Conservation (phyloP, 2,329 filamentous ascomycete species). For the Alternaria consortialis region DNA sequence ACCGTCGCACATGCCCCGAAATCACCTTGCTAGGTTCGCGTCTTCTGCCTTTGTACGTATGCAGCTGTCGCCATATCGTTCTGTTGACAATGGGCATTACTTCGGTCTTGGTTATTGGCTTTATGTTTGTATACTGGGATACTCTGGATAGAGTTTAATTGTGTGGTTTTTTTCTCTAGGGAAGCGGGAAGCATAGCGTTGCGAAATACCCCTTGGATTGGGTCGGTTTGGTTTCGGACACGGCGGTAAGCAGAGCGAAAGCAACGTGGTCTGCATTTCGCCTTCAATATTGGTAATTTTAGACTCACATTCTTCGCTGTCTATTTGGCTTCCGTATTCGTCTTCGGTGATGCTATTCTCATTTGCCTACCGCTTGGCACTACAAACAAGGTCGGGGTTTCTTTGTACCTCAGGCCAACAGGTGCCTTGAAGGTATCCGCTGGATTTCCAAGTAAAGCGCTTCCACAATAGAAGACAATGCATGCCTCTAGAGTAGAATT, state of each 20-base stretch:
- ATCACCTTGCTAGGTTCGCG: neutral
- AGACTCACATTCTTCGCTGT: conserved; percentile 4
- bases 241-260: conserved; percentile 4
- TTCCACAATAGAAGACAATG: neutral
- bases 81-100: conserved; percentile 1
- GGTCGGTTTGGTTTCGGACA: conserved; percentile 8
- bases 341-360: neutral
- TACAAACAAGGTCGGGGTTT: neutral
- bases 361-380: neutral
- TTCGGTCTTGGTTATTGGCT: conserved; percentile 3
- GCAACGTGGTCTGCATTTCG: conserved; percentile 1
- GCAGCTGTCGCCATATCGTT: neutral
- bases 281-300: conserved; percentile 7
- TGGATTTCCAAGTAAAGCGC: neutral
- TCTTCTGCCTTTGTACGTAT: neutral
- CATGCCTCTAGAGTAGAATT: neutral
- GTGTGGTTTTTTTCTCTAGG: conserved; percentile 1
- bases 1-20: neutral
- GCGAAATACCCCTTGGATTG: conserved; percentile 18
- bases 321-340: neutral
- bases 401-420: neutral
- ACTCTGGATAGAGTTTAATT: conserved; percentile 5
- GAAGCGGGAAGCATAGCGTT: conserved; percentile 21
- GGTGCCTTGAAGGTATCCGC: too few relatives aligned
- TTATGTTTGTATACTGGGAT: conserved; percentile 14